Evolutionary conservation across 768 basidiomycete species (phyloP), one percentile per base, ranked within the genome.

Genomic region (Leccinum subgranulosum): DNA sequence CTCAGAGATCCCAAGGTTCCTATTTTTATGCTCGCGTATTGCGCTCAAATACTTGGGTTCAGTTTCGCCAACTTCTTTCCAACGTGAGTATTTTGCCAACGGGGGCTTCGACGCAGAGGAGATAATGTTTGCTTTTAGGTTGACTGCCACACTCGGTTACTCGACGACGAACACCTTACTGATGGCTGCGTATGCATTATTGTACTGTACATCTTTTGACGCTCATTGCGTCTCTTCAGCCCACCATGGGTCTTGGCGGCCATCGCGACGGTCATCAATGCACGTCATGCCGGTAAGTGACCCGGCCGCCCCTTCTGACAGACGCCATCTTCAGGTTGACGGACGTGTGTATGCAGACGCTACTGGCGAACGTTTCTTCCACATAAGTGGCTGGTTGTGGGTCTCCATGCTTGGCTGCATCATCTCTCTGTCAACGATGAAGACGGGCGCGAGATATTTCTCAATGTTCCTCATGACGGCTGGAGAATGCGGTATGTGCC

Each of bases 341-440:
- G 0, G 29, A n/a, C 7, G 8, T 10, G 7, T 15, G 28, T 43
- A 19, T 1, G 19, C 31, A 81, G 86, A 86, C 59, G 74, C 73
- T 56, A 82, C 82, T 11, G 86, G 85, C 6, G 86, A 87, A 65
- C 79, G 85, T 17, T 87, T 80, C 72, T 84, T 85, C 74, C 86
- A 87, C 63, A 74, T 84, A 31, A 67, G 76, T 1, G 72, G 64
- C 2, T 81, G 77, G 72, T 84, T 81, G 82, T 85, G 84, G 84
- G 79, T 73, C n/a, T 79, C 80, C 39, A 81, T 86, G 11, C 34
- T 84, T 11, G 86, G 83, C 0, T 86, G 80, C 65, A 80, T 86
- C 57, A 82, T 88, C 59, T 78, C 78, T 6, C 66, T 85, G 11
- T 75, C 76, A 3, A 87, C 84, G 0, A 76, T 77, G 71, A 73